A percentile compares a stretch with the other conserved stretches of the same genome.
Evolutionary conservation across 192 early-diverging fungal species (phyloP).

Genomic region (Coemansia javaensis): DNA sequence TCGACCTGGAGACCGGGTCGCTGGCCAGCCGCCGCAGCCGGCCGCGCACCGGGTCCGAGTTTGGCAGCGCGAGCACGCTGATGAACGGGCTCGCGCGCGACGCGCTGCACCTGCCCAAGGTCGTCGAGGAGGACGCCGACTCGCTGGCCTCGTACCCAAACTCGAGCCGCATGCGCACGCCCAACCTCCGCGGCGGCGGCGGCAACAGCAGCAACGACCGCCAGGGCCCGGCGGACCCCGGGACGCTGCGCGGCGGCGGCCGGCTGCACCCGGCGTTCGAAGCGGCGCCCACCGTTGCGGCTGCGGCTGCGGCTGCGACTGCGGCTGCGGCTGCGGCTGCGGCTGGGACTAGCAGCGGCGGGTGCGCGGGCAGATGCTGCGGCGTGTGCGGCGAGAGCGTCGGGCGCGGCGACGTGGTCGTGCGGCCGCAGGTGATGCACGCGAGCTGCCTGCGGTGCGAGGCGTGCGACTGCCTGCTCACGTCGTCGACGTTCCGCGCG

Average conservation of each 20-base stretch:
- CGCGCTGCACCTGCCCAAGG: conserved; percentile 38
- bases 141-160: conserved; percentile 41
- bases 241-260: conserved; percentile 37
- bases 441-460: conserved; percentile 49
- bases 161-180: conserved; percentile 19
- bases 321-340: too few relatives aligned
- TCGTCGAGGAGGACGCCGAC: conserved; percentile 50
- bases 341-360: too few relatives aligned
- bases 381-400: conserved; percentile 46
- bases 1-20: conserved; percentile 40
- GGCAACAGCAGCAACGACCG: background rate
- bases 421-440: conserved; percentile 48
- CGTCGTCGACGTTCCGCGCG: conserved; percentile 46
- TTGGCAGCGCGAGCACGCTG: conserved; percentile 48
- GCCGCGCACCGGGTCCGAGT: conserved; percentile 26
- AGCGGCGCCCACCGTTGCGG: too few relatives aligned
- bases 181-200: conserved; percentile 35
- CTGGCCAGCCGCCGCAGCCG: conserved; percentile 37
- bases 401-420: conserved; percentile 32
- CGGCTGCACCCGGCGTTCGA: conserved; percentile 13
- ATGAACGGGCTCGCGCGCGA: conserved; percentile 27
- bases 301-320: too few relatives aligned
- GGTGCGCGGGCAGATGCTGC: conserved; percentile 40
- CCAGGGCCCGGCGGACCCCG: conserved; percentile 7
- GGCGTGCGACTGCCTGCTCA: conserved; percentile 46